These are phyloP conservation scores for Verticillium isaacii DNA, from an alignment of 2,329 filamentous ascomycete species.

Conservation along the genomic window DNA sequence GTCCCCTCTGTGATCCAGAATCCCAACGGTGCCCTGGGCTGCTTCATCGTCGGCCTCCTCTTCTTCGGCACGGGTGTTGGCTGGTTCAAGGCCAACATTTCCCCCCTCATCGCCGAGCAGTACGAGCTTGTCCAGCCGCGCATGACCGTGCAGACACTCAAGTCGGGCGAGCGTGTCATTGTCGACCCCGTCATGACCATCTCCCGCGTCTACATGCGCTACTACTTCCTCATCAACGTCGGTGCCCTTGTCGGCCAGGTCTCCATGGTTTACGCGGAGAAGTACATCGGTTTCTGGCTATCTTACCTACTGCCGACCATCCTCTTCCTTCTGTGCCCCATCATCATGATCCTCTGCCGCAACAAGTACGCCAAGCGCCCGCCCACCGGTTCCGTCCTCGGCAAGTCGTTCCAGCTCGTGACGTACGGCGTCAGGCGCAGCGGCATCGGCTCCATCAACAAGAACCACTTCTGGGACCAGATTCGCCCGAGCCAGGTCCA, in stretches of 20 bases:
- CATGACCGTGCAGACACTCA: conserved; percentile 27
- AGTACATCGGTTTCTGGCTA: conserved; percentile 72
- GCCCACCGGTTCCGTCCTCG: conserved; percentile 43
- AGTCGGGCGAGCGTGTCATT: conserved; percentile 59
- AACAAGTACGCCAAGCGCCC: conserved; percentile 36
- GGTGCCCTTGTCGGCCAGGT: conserved; percentile 58
- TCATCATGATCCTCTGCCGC: conserved; percentile 45
- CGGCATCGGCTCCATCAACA: conserved; percentile 37
- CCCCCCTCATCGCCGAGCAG: conserved; percentile 64
- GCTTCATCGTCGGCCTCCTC: conserved; percentile 57
- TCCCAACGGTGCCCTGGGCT: conserved; percentile 40
- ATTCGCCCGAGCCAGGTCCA: conserved; percentile 35
- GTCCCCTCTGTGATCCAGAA: conserved; percentile 29
- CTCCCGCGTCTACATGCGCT: conserved; percentile 63
- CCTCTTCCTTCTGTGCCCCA: conserved; percentile 57
- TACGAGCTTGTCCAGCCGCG: conserved; percentile 44
- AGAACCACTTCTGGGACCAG: conserved; percentile 43
- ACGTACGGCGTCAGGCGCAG: conserved; percentile 5
- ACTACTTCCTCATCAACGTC: conserved; percentile 56
- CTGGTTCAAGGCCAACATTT: conserved; percentile 70
- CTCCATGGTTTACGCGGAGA: conserved; percentile 69
- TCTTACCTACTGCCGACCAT: conserved; percentile 63
- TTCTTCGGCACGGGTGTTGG: conserved; percentile 56
- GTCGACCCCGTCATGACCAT: conserved; percentile 66
- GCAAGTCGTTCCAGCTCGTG: conserved; percentile 35